phyloP scores from a whole-genome alignment of 2,329 filamentous ascomycete species.

The Pseudogymnoascus sp. region DNA sequence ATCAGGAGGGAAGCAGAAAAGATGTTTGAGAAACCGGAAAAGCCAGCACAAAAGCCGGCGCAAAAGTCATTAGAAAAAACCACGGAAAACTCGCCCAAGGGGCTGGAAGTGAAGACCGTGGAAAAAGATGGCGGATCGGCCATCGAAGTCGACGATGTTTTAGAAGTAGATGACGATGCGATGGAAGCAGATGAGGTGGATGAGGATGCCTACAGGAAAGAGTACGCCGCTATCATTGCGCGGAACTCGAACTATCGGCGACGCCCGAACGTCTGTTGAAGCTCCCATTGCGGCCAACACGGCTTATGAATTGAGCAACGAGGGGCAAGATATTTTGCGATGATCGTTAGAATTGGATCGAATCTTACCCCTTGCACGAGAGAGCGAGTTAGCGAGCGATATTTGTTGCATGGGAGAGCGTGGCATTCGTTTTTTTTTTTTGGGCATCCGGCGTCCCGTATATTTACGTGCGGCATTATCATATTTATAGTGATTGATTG shows the following conservation, averaged over 20 bases:
- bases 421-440: background rate
- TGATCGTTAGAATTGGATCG: background rate
- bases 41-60: background rate
- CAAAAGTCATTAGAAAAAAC: background rate
- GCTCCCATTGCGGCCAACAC: background rate
- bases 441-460: background rate
- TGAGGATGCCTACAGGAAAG: background rate
- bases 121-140: background rate
- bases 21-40: slow-evolving; percentile 6
- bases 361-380: background rate
- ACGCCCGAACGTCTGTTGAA: background rate
- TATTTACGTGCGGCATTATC: slow-evolving; percentile 3
- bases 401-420: background rate
- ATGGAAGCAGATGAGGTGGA: background rate
- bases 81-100: background rate
- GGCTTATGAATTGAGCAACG: background rate
- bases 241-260: slow-evolving; percentile 1
- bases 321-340: background rate
- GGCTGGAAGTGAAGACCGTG: background rate
- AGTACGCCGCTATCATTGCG: slow-evolving; percentile 1
- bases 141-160: background rate
- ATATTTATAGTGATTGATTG: slow-evolving; percentile 6
- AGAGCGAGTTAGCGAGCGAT: slow-evolving; percentile 1
- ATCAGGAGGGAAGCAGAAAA: slow-evolving; percentile 7
- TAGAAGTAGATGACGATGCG: background rate